Conservation (phyloP, 1,284 basidiomycete species). For the Meira nashicola region DNA sequence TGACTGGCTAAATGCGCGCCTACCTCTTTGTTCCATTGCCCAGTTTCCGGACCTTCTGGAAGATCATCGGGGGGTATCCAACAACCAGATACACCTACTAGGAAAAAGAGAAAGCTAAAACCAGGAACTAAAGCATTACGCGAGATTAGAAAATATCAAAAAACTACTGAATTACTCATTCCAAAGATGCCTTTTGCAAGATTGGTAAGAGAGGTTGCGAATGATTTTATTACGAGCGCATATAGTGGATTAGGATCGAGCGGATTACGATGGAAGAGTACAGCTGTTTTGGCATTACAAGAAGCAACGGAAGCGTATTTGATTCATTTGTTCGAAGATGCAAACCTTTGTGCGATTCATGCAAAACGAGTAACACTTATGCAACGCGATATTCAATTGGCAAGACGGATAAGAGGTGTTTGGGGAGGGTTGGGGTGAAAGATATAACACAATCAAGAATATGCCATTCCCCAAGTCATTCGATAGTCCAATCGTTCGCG, state of each 20-base stretch:
- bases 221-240: constrained; percentile 45
- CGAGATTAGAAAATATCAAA: constrained; percentile 51
- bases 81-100: background rate
- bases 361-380: constrained; percentile 51
- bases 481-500: too few relatives aligned
- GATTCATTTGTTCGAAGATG: constrained; percentile 51
- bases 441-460: too few relatives aligned
- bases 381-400: constrained; percentile 52
- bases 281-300: constrained; percentile 50
- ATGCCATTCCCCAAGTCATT: too few relatives aligned
- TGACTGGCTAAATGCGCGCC: too few relatives aligned
- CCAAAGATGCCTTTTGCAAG: constrained; percentile 51
- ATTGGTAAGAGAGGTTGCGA: constrained; percentile 48
- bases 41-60: too few relatives aligned
- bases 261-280: constrained; percentile 51
- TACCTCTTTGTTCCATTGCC: too few relatives aligned
- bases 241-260: constrained; percentile 41
- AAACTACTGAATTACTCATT: constrained; percentile 49
- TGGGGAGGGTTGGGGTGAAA: constrained; percentile 50
- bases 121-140: constrained; percentile 51
- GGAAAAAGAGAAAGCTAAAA: constrained; percentile 32
- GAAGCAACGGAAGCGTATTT: constrained; percentile 51
- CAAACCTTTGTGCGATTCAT: constrained; percentile 52
- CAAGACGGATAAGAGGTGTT: constrained; percentile 45
- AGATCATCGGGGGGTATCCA: too few relatives aligned